Conservation (phyloP, 139 green algal species). For the Coelastrella sp. region DNA sequence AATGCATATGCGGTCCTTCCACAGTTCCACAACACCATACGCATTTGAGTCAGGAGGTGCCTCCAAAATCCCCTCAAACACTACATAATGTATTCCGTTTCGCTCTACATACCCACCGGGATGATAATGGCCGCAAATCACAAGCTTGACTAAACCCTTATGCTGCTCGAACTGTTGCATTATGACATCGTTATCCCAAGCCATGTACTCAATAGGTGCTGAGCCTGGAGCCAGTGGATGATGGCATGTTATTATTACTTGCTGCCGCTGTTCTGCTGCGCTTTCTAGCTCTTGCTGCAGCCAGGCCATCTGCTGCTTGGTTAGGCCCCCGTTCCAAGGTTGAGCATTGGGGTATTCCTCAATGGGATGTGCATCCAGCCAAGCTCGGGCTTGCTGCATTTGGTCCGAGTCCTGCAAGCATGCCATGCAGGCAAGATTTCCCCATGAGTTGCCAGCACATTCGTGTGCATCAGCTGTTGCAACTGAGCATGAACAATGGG, state of each 20-base stretch:
- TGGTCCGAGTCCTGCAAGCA: constrained; percentile 49
- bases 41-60: constrained; percentile 61
- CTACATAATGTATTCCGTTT: constrained; percentile 66
- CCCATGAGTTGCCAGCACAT: neutral
- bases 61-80: constrained; percentile 73
- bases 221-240: constrained; percentile 53
- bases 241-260: constrained; percentile 56
- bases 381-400: constrained; percentile 64
- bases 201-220: constrained; percentile 48
- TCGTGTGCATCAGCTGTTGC: neutral
- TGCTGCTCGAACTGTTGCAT: constrained; percentile 6
- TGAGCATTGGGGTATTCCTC: constrained; percentile 64
- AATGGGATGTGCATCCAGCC: constrained; percentile 57
- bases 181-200: constrained; percentile 52
- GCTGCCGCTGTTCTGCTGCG: constrained; percentile 41
- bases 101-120: constrained; percentile 55
- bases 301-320: constrained; percentile 57
- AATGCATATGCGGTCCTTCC: constrained; percentile 1
- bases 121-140: constrained; percentile 77
- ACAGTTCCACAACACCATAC: constrained; percentile 61
- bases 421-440: too few relatives aligned
- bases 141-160: constrained; percentile 1
- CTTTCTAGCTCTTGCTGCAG: constrained; percentile 34
- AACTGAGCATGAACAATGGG: neutral
- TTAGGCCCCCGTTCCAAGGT: constrained; percentile 79